phyloP scores from a whole-genome alignment of 495 filamentous ascomycete genomes.

The Lineolata rhizophorae region DNA sequence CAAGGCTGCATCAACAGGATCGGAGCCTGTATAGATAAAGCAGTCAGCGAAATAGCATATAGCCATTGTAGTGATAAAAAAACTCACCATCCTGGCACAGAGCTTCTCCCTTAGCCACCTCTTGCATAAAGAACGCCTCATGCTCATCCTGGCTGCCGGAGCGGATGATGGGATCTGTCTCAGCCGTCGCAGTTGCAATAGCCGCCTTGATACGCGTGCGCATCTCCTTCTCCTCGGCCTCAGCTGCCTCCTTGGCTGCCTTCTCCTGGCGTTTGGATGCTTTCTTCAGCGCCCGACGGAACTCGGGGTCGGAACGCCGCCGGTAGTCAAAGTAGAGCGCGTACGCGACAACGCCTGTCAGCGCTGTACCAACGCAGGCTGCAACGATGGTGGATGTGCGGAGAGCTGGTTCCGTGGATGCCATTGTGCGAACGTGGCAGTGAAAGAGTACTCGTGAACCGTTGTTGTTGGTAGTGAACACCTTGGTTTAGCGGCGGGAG shows the following conservation, averaged over 20 bases:
- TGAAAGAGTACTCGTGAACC: too few species aligned
- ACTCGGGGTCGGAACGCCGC: conserved; percentile 65
- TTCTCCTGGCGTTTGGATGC: conserved; percentile 57
- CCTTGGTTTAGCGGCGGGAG: too few species aligned
- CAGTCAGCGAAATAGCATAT: conserved; percentile 1
- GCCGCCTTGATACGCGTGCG: conserved; percentile 45
- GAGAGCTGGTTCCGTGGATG: too few species aligned
- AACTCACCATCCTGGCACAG: conserved; percentile 46
- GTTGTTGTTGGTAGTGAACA: too few species aligned
- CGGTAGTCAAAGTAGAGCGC: conserved; percentile 91
- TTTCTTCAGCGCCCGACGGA: conserved; percentile 65
- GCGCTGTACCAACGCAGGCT: conserved; percentile 46
- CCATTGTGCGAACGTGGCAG: too few species aligned
- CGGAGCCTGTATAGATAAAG: conserved; percentile 29
- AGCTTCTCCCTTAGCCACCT: conserved; percentile 68
- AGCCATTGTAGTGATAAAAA: background rate
- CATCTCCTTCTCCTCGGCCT: conserved; percentile 43
- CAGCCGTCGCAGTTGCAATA: conserved; percentile 59
- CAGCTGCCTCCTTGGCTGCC: conserved; percentile 54
- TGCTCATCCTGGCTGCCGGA: conserved; percentile 92
- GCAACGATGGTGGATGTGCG: conserved; percentile 46
- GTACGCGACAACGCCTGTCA: conserved; percentile 56
- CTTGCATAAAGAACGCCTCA: conserved; percentile 83
- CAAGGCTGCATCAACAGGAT: conserved; percentile 65
- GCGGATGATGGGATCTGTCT: conserved; percentile 46